These are phyloP conservation scores for Erodium texanum DNA, from an alignment of 441 rosid genomes.

Conservation along the genomic window DNA sequence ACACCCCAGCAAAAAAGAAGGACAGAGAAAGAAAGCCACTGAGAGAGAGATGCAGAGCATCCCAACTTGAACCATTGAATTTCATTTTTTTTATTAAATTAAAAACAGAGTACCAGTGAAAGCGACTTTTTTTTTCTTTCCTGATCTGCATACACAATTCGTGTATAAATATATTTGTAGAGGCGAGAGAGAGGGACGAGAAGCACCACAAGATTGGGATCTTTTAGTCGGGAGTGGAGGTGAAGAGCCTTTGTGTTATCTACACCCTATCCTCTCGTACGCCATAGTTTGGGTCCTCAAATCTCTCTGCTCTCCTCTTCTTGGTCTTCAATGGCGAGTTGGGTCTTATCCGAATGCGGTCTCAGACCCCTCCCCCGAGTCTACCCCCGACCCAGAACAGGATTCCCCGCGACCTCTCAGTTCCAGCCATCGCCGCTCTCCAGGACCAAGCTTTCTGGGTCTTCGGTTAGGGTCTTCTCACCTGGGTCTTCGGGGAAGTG, in stretches of 20 bases:
- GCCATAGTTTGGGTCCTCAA: too few species aligned
- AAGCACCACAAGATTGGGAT: neutral
- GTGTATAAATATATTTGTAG: neutral
- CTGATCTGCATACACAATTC: neutral
- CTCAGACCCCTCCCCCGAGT: constrained; percentile 5
- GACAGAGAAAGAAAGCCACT: neutral
- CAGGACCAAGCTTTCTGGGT: too few species aligned
- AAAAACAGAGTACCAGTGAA: neutral
- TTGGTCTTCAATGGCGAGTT: neutral
- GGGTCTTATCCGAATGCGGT: constrained; percentile 8
- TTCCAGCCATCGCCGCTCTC: neutral
- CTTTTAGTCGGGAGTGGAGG: neutral
- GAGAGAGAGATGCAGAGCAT: neutral
- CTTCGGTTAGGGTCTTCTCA: too few species aligned
- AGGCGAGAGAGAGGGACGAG: neutral
- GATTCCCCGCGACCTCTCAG: neutral
- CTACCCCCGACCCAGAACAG: constrained; percentile 10
- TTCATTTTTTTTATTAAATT: neutral
- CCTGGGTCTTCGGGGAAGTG: too few species aligned
- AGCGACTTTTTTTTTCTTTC: neutral
- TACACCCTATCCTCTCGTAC: neutral
- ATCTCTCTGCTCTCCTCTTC: too few species aligned
- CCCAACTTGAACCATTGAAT: neutral
- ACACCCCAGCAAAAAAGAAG: too few species aligned
- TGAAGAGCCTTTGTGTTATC: neutral